Percentiles rank a stretch among this genome's conserved stretches.
These are phyloP conservation scores for Botryotinia narcissicola DNA, from an alignment of 2,329 filamentous ascomycete species.

Conservation along the genomic window DNA sequence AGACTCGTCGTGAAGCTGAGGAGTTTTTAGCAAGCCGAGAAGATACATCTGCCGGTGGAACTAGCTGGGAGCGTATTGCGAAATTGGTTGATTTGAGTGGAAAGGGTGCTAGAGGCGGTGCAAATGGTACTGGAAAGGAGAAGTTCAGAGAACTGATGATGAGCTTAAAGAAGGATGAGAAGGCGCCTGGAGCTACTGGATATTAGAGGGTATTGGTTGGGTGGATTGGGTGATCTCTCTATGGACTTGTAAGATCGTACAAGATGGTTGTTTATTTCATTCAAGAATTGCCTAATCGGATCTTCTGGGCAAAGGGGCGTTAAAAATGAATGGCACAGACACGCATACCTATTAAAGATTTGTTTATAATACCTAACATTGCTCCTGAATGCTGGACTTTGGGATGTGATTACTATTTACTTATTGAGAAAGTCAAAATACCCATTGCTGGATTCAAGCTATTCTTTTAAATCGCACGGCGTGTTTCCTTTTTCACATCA, in stretches of 20 bases:
- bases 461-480: background rate
- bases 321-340: constrained; percentile 38
- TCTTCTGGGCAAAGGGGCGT: constrained; percentile 35
- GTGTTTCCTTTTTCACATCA: background rate
- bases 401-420: constrained; percentile 14
- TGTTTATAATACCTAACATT: constrained; percentile 16
- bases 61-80: constrained; percentile 96
- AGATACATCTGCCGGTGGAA: constrained; percentile 90
- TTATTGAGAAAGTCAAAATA: background rate
- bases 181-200: constrained; percentile 66
- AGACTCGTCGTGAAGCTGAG: constrained; percentile 88
- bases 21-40: constrained; percentile 86
- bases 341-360: constrained; percentile 7
- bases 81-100: constrained; percentile 97
- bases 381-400: background rate
- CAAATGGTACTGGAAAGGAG: constrained; percentile 88
- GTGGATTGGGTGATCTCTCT: constrained; percentile 20
- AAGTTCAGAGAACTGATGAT: constrained; percentile 89
- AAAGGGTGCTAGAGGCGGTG: constrained; percentile 84
- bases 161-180: constrained; percentile 89
- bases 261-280: constrained; percentile 32
- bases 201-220: constrained; percentile 45
- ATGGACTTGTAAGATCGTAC: constrained; percentile 35
- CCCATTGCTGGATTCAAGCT: constrained; percentile 1
- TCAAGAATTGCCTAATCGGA: constrained; percentile 30